These are phyloP conservation scores for Clonostachys rhizophaga DNA, from an alignment of 2,329 filamentous ascomycete species.

Conservation along the genomic window DNA sequence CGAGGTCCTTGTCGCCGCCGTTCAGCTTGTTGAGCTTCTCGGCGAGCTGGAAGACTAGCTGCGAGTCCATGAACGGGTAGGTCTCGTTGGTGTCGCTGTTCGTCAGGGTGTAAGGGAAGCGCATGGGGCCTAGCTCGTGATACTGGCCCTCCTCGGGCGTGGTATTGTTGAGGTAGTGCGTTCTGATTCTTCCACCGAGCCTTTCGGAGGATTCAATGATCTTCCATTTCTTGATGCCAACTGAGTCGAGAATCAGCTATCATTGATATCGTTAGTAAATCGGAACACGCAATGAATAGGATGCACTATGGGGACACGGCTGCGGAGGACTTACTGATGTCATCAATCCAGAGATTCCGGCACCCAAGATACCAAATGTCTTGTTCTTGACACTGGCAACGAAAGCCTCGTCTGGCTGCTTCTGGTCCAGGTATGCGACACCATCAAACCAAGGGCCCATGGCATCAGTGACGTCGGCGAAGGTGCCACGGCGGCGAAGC, in stretches of 20 bases:
- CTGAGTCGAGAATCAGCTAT: constrained; percentile 39
- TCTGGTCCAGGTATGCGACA: constrained; percentile 51
- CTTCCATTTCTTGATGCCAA: constrained; percentile 54
- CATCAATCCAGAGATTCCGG: no score
- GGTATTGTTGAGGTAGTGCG: constrained; percentile 54
- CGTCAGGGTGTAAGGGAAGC: constrained; percentile 31
- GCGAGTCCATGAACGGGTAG: constrained; percentile 55
- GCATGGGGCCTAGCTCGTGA: constrained; percentile 63
- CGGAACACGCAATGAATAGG: constrained; percentile 54
- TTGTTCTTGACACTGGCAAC: no score
- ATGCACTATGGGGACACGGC: constrained; percentile 45
- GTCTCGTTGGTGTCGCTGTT: constrained; percentile 43
- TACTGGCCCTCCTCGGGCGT: constrained; percentile 58
- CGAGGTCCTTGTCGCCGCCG: constrained; percentile 36
- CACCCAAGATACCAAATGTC: no score
- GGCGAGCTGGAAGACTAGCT: constrained; percentile 60
- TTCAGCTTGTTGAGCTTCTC: constrained; percentile 57
- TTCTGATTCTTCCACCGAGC: constrained; percentile 60
- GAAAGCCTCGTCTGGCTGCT: constrained; percentile 21
- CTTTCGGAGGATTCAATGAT: constrained; percentile 58
- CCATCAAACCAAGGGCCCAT: constrained; percentile 63
- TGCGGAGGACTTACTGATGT: constrained; percentile 4
- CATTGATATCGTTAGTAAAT: constrained; percentile 40
- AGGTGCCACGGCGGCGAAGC: no score
- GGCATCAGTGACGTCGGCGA: constrained; percentile 10